Conservation (phyloP, 192 early-diverging fungal genomes). For the Dissophora globulifera region DNA sequence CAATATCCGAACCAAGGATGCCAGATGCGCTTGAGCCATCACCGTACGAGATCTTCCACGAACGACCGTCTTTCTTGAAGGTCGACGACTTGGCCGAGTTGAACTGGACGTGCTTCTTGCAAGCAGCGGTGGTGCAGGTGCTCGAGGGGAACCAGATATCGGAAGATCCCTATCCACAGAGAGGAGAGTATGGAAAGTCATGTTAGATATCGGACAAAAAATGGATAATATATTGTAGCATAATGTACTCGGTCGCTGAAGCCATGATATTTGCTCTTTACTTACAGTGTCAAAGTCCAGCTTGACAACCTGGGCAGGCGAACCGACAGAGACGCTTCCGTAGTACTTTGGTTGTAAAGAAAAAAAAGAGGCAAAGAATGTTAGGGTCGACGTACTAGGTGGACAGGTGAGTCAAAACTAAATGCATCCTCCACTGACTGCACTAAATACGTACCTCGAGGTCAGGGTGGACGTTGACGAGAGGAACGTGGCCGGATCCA, state of each 20-base stretch:
- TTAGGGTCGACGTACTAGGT: no score
- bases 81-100: conserved; percentile 60
- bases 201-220: no score
- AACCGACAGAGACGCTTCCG: conserved; percentile 66
- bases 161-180: conserved; percentile 48
- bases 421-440: no score
- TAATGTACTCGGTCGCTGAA: no score
- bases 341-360: no score
- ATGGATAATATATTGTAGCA: no score
- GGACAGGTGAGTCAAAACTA: no score
- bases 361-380: no score
- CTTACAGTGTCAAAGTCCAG: conserved; percentile 62
- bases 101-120: conserved; percentile 59
- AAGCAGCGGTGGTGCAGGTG: conserved; percentile 53
- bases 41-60: conserved; percentile 66
- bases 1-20: conserved; percentile 56
- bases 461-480: conserved; percentile 54
- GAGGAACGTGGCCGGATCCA: conserved; percentile 20
- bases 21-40: conserved; percentile 64
- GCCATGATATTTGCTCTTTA: no score
- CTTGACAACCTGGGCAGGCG: conserved; percentile 71
- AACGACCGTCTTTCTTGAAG: conserved; percentile 45
- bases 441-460: no score
- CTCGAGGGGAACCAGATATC: conserved; percentile 67
- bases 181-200: no score